Evolutionary conservation across 768 basidiomycete species (phyloP).

Genomic region (Antrodiella citrinella): DNA sequence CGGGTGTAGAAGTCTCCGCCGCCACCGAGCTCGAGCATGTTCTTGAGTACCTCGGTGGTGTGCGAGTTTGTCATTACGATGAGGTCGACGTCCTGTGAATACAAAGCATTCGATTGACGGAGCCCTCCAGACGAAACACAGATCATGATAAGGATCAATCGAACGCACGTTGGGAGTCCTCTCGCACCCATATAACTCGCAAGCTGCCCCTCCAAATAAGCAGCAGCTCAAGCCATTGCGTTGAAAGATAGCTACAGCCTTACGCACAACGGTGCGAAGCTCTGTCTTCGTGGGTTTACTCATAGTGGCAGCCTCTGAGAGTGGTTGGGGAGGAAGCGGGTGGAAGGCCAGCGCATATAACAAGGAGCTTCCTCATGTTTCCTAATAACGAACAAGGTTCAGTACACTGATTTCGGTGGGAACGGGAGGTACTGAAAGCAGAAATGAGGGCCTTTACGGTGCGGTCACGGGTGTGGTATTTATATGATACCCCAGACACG

Average conservation of each 20-base stretch:
- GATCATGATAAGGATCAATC: neutral
- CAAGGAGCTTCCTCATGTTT: too few relatives aligned
- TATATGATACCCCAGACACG: too few relatives aligned
- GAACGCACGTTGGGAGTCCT: conserved; percentile 16
- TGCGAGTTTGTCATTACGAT: conserved; percentile 28
- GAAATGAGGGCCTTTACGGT: too few relatives aligned
- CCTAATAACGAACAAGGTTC: too few relatives aligned
- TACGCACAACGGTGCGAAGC: neutral
- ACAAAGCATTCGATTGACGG: neutral
- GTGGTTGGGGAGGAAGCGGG: too few relatives aligned
- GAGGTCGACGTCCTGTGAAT: conserved; percentile 39
- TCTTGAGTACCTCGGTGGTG: conserved; percentile 14
- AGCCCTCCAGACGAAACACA: too few relatives aligned
- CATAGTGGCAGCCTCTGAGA: too few relatives aligned
- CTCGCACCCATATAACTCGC: conserved; percentile 13
- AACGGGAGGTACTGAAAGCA: too few relatives aligned
- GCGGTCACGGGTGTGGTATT: too few relatives aligned
- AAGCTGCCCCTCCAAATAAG: conserved; percentile 18
- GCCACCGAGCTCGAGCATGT: conserved; percentile 3
- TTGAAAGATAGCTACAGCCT: conserved; percentile 2
- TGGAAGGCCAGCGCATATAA: too few relatives aligned
- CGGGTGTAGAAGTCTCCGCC: conserved; percentile 6
- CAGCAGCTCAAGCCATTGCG: conserved; percentile 11
- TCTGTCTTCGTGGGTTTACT: too few relatives aligned
- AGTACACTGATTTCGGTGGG: too few relatives aligned